Percentiles rank a stretch among this genome's conserved stretches.
Conservation (phyloP, 495 filamentous ascomycete species). For the Aspergillus incahuasiensis region DNA sequence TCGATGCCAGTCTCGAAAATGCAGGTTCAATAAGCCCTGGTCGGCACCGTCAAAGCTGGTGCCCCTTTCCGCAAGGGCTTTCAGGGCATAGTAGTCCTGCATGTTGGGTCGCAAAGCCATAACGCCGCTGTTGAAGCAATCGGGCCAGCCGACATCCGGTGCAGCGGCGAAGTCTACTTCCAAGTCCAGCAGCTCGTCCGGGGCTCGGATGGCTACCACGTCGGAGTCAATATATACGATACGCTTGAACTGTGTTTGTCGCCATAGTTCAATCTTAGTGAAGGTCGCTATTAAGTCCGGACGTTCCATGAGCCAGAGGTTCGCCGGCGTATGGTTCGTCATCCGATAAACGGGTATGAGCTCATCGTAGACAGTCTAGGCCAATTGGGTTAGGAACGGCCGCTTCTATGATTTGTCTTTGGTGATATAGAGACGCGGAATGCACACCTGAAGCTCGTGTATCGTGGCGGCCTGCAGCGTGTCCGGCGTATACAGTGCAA, state of each 20-base stretch:
- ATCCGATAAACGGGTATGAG: constrained; percentile 80
- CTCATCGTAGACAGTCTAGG: constrained; percentile 78
- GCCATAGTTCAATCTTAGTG: constrained; percentile 96
- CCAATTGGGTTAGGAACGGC: constrained; percentile 8
- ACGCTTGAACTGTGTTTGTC: constrained; percentile 79
- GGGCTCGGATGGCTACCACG: constrained; percentile 76
- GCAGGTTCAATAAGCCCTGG: constrained; percentile 91
- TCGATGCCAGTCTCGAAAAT: constrained; percentile 83
- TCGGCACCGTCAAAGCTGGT: constrained; percentile 97
- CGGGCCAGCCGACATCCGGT: constrained; percentile 96
- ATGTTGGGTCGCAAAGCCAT: constrained; percentile 86
- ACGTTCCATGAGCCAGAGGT: constrained; percentile 87
- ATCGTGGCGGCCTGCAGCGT: constrained; percentile 67
- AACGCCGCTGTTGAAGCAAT: constrained; percentile 95
- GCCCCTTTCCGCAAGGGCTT: constrained; percentile 74
- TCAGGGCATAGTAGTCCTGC: constrained; percentile 80
- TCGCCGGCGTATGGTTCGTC: constrained; percentile 68
- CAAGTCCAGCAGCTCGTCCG: constrained; percentile 86
- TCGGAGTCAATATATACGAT: constrained; percentile 94
- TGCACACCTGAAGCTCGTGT: constrained; percentile 65
- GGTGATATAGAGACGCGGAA: not conserved
- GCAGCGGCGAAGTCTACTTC: constrained; percentile 77
- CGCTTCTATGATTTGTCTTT: constrained; percentile 6
- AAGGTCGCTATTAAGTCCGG: constrained; percentile 85
- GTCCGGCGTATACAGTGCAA: constrained; percentile 75